Percentiles rank a stretch among this genome's conserved stretches.
Conservation (phyloP, 1,284 basidiomycete species). For the Chondrostereum purpureum region DNA sequence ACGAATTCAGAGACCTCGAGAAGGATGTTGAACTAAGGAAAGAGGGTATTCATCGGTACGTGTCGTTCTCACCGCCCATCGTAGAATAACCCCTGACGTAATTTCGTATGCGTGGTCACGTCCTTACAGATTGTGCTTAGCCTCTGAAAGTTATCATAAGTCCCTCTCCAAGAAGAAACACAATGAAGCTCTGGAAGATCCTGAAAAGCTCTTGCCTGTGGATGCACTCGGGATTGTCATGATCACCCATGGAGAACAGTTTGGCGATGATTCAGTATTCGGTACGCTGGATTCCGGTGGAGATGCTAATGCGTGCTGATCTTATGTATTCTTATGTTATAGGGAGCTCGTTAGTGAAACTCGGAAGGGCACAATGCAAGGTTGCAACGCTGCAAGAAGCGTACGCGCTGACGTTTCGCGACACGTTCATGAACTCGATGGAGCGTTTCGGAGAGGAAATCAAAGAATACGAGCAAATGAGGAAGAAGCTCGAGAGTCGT, state of each 20-base stretch:
- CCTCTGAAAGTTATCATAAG: conserved; percentile 56
- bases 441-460: conserved; percentile 58
- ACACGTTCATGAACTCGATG: conserved; percentile 65
- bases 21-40: conserved; percentile 63
- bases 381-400: conserved; percentile 77
- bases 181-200: conserved; percentile 47
- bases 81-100: conserved; percentile 2
- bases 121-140: conserved; percentile 46
- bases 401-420: conserved; percentile 62
- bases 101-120: conserved; percentile 1
- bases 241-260: conserved; percentile 80
- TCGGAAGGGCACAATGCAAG: conserved; percentile 79
- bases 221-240: conserved; percentile 81
- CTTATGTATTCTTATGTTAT: conserved; percentile 4
- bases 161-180: conserved; percentile 62
- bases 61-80: conserved; percentile 7
- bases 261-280: conserved; percentile 65
- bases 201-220: conserved; percentile 62
- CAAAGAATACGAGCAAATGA: conserved; percentile 62
- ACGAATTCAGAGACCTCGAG: conserved; percentile 64
- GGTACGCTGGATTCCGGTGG: conserved; percentile 39
- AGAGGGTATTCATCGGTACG: conserved; percentile 58
- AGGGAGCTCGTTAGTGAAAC: conserved; percentile 65
- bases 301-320: too few species aligned
- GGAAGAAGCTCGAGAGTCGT: conserved; percentile 78